A percentile compares a stretch with the other conserved stretches of the same genome.
Evolutionary conservation across 371 early-diverging fungal genomes (phyloP).

Genomic region (Rhizopus stolonifer): DNA sequence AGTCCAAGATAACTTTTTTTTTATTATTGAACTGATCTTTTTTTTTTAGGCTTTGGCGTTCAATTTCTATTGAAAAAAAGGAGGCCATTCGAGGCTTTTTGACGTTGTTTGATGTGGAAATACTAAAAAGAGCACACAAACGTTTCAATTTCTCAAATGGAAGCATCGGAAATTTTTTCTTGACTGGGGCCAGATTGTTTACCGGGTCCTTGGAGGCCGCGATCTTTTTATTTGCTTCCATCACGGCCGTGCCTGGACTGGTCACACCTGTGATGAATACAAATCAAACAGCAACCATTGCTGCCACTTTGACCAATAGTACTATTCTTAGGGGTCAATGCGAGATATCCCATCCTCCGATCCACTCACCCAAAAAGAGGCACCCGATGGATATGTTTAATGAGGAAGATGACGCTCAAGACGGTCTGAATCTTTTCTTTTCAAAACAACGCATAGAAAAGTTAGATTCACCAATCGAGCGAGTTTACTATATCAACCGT

Average conservation of each 20-base stretch:
- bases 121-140: constrained; percentile 63
- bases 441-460: constrained; percentile 45
- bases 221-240: constrained; percentile 66
- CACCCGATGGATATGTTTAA: constrained; percentile 43
- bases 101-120: constrained; percentile 65
- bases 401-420: not conserved
- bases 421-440: constrained; percentile 52
- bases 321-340: constrained; percentile 63
- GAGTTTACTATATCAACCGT: constrained; percentile 70
- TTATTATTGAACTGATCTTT: not conserved
- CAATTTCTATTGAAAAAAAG: constrained; percentile 60
- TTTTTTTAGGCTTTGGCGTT: constrained; percentile 50
- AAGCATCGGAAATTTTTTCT: constrained; percentile 74
- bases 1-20: not conserved
- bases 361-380: not conserved
- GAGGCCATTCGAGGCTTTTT: constrained; percentile 75
- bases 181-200: constrained; percentile 73
- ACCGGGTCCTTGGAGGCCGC: constrained; percentile 72
- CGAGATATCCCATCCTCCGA: constrained; percentile 67
- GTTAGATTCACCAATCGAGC: constrained; percentile 54
- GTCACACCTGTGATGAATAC: constrained; percentile 71
- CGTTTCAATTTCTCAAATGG: constrained; percentile 76
- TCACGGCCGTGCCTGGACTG: constrained; percentile 60
- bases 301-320: constrained; percentile 60
- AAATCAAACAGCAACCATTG: constrained; percentile 65